Conservation (phyloP, 2,329 filamentous ascomycete species). For the Aspergillus costaricaensis region DNA sequence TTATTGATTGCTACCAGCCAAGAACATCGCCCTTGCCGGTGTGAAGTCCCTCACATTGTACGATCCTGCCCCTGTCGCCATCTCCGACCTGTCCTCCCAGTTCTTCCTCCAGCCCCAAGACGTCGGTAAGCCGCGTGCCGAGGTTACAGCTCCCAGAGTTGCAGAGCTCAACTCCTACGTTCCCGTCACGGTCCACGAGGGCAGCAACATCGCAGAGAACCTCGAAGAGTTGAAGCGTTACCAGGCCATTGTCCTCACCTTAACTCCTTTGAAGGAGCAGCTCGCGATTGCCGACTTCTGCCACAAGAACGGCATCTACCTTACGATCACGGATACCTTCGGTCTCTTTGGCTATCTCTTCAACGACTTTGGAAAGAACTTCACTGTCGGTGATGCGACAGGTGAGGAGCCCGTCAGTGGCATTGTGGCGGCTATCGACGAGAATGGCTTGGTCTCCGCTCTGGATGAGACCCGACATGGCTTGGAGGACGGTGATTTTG, state of each 20-base stretch:
- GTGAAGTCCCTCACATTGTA: slow-evolving; percentile 96
- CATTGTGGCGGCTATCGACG: slow-evolving; percentile 86
- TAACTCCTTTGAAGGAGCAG: slow-evolving; percentile 78
- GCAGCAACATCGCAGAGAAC: slow-evolving; percentile 69
- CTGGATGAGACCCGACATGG: slow-evolving; percentile 94
- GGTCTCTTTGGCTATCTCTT: slow-evolving; percentile 95
- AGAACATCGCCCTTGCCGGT: slow-evolving; percentile 96
- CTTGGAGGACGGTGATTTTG: slow-evolving; percentile 92
- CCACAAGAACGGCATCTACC: slow-evolving; percentile 87
- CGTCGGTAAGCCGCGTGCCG: slow-evolving; percentile 86
- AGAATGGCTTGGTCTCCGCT: slow-evolving; percentile 87
- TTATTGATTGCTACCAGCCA: slow-evolving; percentile 58
- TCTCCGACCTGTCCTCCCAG: slow-evolving; percentile 91
- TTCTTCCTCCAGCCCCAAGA: slow-evolving; percentile 91
- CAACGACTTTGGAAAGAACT: slow-evolving; percentile 94
- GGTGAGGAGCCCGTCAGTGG: slow-evolving; percentile 85
- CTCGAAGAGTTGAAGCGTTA: slow-evolving; percentile 83
- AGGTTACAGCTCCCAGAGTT: slow-evolving; percentile 82
- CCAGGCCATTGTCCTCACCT: slow-evolving; percentile 89
- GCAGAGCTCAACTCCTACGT: slow-evolving; percentile 97
- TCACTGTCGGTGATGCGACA: slow-evolving; percentile 84
- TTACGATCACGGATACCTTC: slow-evolving; percentile 85
- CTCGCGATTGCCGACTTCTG: slow-evolving; percentile 86
- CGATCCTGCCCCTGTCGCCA: slow-evolving; percentile 80
- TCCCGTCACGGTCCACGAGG: slow-evolving; percentile 74